phyloP scores from a whole-genome alignment of 2,329 filamentous ascomycete species.

The Sarocladium strictum region DNA sequence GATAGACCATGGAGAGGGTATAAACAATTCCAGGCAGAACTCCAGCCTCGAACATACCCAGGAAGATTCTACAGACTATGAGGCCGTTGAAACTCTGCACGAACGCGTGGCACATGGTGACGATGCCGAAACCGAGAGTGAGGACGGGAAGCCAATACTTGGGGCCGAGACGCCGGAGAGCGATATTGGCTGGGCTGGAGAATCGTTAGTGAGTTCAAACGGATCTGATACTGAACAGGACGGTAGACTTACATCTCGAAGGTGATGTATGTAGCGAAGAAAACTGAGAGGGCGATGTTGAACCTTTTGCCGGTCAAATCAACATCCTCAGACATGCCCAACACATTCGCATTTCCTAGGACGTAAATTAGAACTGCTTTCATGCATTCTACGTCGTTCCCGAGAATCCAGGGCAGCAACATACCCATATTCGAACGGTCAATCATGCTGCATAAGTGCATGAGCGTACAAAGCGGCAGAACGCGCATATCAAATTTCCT shows the following conservation, averaged over 20 bases:
- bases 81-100: constrained; percentile 26
- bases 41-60: constrained; percentile 16
- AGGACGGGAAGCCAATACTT: constrained; percentile 15
- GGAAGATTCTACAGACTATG: constrained; percentile 28
- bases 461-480: not conserved
- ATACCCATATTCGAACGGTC: not conserved
- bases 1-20: constrained; percentile 24
- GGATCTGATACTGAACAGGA: too few relatives aligned
- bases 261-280: not conserved
- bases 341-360: constrained; percentile 34
- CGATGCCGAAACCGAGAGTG: constrained; percentile 34
- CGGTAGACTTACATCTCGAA: not conserved
- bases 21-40: constrained; percentile 15
- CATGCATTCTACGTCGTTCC: not conserved
- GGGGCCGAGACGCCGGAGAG: not conserved
- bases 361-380: not conserved
- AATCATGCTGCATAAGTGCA: not conserved
- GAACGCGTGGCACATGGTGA: constrained; percentile 32
- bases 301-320: constrained; percentile 34
- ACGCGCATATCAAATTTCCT: not conserved
- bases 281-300: constrained; percentile 34
- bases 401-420: not conserved
- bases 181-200: not conserved
- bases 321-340: constrained; percentile 36
- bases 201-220: not conserved